phyloP scores from a whole-genome alignment of 805 yeast genomes.

The Candida alai region DNA sequence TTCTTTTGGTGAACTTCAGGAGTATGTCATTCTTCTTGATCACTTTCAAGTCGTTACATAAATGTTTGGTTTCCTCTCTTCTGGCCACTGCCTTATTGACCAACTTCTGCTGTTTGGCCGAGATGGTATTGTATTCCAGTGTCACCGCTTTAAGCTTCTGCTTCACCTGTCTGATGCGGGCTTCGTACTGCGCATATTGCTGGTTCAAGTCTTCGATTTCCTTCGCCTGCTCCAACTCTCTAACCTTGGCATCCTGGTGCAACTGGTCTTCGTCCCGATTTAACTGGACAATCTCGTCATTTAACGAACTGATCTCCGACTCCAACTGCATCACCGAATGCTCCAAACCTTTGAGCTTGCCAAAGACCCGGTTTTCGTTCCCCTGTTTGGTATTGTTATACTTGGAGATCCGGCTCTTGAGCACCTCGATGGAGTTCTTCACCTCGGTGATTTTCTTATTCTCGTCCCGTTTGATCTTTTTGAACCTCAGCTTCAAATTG shows the following conservation, averaged over 20 bases:
- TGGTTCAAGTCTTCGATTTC: conserved; percentile 22
- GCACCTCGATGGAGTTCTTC: conserved; percentile 29
- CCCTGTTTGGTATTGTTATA: conserved; percentile 17
- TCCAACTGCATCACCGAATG: conserved; percentile 38
- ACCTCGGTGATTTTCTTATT: conserved; percentile 30
- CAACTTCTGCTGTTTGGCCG: conserved; percentile 23
- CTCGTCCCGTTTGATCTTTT: conserved; percentile 36
- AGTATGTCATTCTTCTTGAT: conserved; percentile 24
- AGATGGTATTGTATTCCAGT: conserved; percentile 18
- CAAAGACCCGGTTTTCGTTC: conserved; percentile 29
- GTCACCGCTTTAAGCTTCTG: conserved; percentile 19
- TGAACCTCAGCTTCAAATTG: conserved; percentile 20
- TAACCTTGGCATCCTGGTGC: conserved; percentile 13
- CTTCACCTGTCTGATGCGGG: conserved; percentile 18
- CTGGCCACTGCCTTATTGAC: conserved; percentile 20
- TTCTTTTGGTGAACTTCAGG: conserved; percentile 22
- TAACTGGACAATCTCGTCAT: conserved; percentile 14
- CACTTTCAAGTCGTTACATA: conserved; percentile 23
- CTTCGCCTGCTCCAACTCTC: conserved; percentile 15
- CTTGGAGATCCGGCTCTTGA: conserved; percentile 29
- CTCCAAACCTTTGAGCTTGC: conserved; percentile 38
- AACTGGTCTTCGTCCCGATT: conserved; percentile 12
- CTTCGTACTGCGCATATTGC: conserved; percentile 21
- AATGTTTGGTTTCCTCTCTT: conserved; percentile 22
- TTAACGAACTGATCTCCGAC: conserved; percentile 26